phyloP scores from a whole-genome alignment of 306 rosid species.

The Corylus americana region DNA sequence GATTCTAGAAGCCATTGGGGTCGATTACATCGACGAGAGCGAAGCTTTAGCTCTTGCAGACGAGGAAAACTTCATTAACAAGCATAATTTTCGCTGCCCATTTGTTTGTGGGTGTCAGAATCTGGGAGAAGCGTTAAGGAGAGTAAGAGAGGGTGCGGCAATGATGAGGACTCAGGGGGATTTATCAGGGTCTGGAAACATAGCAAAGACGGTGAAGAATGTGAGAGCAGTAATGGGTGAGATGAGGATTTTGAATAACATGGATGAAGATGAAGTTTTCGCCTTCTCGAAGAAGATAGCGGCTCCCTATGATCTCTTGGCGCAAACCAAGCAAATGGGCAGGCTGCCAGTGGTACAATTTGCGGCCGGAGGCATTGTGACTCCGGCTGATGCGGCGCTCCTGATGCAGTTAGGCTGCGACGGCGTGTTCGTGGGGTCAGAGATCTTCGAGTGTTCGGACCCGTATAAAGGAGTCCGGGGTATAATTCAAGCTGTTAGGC shows the following conservation, averaged over 20 bases:
- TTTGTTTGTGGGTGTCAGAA: slow-evolving; percentile 58
- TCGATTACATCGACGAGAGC: slow-evolving; percentile 73
- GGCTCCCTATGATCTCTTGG: slow-evolving; percentile 77
- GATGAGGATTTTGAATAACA: slow-evolving; percentile 51
- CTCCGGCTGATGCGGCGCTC: slow-evolving; percentile 84
- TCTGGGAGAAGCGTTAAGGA: slow-evolving; percentile 68
- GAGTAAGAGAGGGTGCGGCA: slow-evolving; percentile 73
- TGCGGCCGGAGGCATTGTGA: slow-evolving; percentile 75
- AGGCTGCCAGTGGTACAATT: slow-evolving; percentile 67
- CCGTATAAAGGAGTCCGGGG: slow-evolving; percentile 59
- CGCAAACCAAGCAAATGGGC: slow-evolving; percentile 61
- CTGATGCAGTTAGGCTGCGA: slow-evolving; percentile 91
- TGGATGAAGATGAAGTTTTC: slow-evolving; percentile 83
- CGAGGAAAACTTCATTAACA: slow-evolving; percentile 58
- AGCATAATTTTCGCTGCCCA: slow-evolving; percentile 57
- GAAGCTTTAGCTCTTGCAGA: slow-evolving; percentile 56
- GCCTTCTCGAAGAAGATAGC: slow-evolving; percentile 55
- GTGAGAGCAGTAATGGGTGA: slow-evolving; percentile 66
- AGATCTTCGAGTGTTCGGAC: slow-evolving; percentile 49
- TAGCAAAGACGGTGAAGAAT: slow-evolving; percentile 40
- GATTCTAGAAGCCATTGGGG: slow-evolving; percentile 65
- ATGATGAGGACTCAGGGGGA: slow-evolving; percentile 71
- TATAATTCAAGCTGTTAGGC: slow-evolving; percentile 58
- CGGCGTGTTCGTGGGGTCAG: slow-evolving; percentile 64
- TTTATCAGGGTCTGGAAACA: slow-evolving; percentile 42